Conservation (phyloP, 352 stramenopile species). For the Pythium aquatile region DNA sequence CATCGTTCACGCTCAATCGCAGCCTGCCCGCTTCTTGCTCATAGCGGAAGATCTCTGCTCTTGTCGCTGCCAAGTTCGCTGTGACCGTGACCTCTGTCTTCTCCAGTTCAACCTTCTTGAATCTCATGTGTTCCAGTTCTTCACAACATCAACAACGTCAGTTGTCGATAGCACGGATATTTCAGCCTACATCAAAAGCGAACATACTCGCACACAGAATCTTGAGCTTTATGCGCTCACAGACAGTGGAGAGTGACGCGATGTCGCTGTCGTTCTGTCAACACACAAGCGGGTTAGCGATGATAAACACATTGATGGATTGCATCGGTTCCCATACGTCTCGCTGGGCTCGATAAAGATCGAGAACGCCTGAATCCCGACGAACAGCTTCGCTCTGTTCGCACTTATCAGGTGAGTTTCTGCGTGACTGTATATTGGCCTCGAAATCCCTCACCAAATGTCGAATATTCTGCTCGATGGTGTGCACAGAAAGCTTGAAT, state of each 20-base stretch:
- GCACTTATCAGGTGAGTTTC: not conserved
- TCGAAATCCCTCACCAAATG: slow-evolving; percentile 10
- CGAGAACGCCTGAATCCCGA: slow-evolving; percentile 8
- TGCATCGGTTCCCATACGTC: slow-evolving; percentile 3
- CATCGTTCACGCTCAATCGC: not conserved
- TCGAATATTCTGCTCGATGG: slow-evolving; percentile 24
- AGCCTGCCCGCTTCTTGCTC: not conserved
- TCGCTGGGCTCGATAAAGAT: slow-evolving; percentile 9
- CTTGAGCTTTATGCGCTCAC: not conserved
- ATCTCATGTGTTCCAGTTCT: not conserved
- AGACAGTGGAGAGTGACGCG: not conserved
- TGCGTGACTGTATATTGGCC: not conserved
- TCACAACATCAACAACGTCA: not conserved
- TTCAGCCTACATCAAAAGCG: not conserved
- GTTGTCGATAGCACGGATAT: not conserved
- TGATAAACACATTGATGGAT: not conserved
- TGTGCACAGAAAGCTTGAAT: slow-evolving; percentile 21
- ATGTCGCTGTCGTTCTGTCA: slow-evolving; percentile 13
- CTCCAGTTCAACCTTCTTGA: not conserved
- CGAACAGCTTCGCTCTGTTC: slow-evolving; percentile 15
- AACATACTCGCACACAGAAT: slow-evolving; percentile 10
- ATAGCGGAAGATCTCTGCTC: not conserved
- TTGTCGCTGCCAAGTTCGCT: slow-evolving; percentile 1
- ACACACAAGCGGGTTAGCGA: not conserved
- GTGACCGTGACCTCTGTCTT: not conserved